Evolutionary conservation across 371 early-diverging fungal genomes (phyloP), one percentile per base, ranked within the genome.

Genomic region (Mucor circinelloides): DNA sequence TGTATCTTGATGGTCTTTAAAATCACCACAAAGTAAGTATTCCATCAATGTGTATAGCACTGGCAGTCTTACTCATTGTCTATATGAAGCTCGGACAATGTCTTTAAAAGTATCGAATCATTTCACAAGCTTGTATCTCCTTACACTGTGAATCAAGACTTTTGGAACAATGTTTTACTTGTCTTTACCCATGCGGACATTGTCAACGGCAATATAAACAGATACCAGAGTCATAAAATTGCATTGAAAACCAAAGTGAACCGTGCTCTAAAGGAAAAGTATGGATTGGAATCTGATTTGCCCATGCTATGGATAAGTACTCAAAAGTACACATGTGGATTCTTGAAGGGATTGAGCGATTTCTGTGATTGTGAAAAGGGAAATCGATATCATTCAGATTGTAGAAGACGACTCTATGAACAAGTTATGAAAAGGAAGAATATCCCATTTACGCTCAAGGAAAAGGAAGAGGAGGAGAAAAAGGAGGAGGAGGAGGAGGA

Each of bases 281-380:
- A 75, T n/a, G 30, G 40, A 0, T 58, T 78, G 5, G 31, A 66
- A 1, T 54, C 67, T 28, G 77, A 76, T 28, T 38, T 78, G 6
- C 82, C 82, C 10, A 81, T 78, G 82, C 64, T 77, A 3, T 81
- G 77, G 65, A 67, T 81, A 17, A 78, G 79, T 34, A 81, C 82
- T 1, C 74, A 75, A 42, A 70, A 72, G 30, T 71, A 77, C 50
- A 67, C 70, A 8, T 81, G 82, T 40, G 61, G 71, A 6, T 78
- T 67, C 64, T 36, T 75, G 32, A 78, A 76, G 56, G 79, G 82
- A 2, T 23, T 66, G 21, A 77, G 72, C 19, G 76, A 79, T 5
- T 21, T 48, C 21, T 81, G 82, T 46, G 82, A 81, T 61, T 81
- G 82, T 67, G 74, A 75, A 34, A 65, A 61, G 23, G 75, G 75